These are phyloP conservation scores for Debaryomyces maramus DNA, from an alignment of 805 yeast genomes.

Conservation along the genomic window DNA sequence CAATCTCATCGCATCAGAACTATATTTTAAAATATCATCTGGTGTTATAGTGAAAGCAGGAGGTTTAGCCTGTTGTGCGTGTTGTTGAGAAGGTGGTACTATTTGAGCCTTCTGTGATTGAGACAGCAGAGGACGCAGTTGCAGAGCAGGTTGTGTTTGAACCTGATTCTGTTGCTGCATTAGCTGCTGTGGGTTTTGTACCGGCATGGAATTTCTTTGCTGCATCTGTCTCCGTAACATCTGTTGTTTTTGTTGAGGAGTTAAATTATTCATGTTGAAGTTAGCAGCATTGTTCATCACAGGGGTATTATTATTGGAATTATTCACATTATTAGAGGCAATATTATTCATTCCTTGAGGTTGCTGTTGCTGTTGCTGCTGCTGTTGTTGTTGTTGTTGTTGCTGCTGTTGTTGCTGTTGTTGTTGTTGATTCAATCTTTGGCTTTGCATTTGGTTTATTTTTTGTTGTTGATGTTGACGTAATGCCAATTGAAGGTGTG, in stretches of 20 bases:
- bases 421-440: slow-evolving; percentile 12
- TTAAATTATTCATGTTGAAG: slow-evolving; percentile 24
- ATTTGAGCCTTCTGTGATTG: slow-evolving; percentile 14
- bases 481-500: slow-evolving; percentile 60
- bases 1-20: slow-evolving; percentile 40
- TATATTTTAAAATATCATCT: slow-evolving; percentile 40
- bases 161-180: slow-evolving; percentile 25
- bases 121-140: slow-evolving; percentile 26
- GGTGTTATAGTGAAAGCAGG: slow-evolving; percentile 36
- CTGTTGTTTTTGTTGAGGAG: slow-evolving; percentile 41
- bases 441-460: slow-evolving; percentile 24
- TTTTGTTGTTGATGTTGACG: slow-evolving; percentile 50
- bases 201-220: slow-evolving; percentile 16
- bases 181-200: slow-evolving; percentile 20
- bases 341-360: slow-evolving; percentile 6
- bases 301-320: slow-evolving; percentile 13
- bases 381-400: slow-evolving; percentile 12
- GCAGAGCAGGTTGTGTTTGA: slow-evolving; percentile 29
- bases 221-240: slow-evolving; percentile 37
- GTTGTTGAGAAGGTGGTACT: slow-evolving; percentile 5
- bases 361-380: slow-evolving; percentile 9
- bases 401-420: slow-evolving; percentile 16
- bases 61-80: slow-evolving; percentile 15
- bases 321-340: slow-evolving; percentile 6
- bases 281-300: slow-evolving; percentile 13